Percentiles rank a stretch among this genome's conserved stretches.
phyloP scores from a whole-genome alignment of 75 land plant genomes.

The Cryptomeria japonica region DNA sequence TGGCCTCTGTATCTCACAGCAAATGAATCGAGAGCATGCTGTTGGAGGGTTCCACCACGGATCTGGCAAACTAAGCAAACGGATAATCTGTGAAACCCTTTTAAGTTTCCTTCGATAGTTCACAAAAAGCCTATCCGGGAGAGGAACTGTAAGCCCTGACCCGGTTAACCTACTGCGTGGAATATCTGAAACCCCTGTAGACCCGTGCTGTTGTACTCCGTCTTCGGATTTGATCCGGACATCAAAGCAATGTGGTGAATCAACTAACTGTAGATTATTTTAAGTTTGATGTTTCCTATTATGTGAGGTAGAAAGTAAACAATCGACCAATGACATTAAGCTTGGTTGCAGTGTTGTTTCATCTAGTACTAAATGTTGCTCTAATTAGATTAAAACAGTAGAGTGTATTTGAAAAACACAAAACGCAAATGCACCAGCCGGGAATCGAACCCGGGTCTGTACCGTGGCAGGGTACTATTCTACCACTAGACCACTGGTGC shows the following conservation, averaged over 20 bases:
- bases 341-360: too few relatives aligned
- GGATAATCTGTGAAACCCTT: conserved; percentile 69
- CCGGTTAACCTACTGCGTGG: conserved; percentile 44
- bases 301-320: too few relatives aligned
- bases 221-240: too few relatives aligned
- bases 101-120: conserved; percentile 40
- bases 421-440: conserved; percentile 99
- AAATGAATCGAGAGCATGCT: conserved; percentile 39
- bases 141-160: conserved; percentile 63
- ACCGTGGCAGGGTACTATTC: conserved; percentile 99
- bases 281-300: too few relatives aligned
- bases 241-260: too few relatives aligned
- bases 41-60: conserved; percentile 49
- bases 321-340: too few relatives aligned
- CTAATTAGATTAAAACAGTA: too few relatives aligned
- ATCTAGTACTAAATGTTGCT: too few relatives aligned
- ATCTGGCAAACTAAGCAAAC: conserved; percentile 60
- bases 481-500: conserved; percentile 99
- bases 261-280: too few relatives aligned
- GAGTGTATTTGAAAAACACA: too few relatives aligned
- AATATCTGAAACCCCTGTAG: conserved; percentile 63
- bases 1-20: conserved; percentile 46
- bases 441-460: conserved; percentile 99
- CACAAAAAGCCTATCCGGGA: conserved; percentile 68
- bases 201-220: conserved; percentile 1